These are phyloP conservation scores for Coffea eugenioides DNA, from an alignment of 257 asterid genomes.

Conservation along the genomic window DNA sequence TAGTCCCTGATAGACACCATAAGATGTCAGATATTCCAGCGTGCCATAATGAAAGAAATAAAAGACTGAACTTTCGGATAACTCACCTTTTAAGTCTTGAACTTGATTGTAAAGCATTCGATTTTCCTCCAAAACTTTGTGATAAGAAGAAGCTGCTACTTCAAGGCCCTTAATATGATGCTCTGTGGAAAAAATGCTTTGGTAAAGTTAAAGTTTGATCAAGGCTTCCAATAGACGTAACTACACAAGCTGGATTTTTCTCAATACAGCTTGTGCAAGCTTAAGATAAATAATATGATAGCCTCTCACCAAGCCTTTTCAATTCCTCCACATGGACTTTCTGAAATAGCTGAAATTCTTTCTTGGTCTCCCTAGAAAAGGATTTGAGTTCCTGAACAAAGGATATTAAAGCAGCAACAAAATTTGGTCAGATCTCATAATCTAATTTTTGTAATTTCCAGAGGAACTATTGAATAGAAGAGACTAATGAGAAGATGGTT, in stretches of 20 bases:
- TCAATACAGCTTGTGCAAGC: not conserved
- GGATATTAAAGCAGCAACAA: conserved; percentile 1
- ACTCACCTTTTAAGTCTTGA: conserved; percentile 83
- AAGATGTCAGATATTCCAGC: conserved; percentile 1
- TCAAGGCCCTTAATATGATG: conserved; percentile 70
- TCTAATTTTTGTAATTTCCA: not conserved
- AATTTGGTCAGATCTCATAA: not conserved
- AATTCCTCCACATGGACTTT: conserved; percentile 65
- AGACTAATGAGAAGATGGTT: not conserved
- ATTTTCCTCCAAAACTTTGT: conserved; percentile 81
- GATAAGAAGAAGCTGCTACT: conserved; percentile 69
- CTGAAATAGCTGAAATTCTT: conserved; percentile 52
- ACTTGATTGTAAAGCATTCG: conserved; percentile 86
- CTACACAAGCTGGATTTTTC: not conserved
- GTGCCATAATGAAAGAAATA: not conserved
- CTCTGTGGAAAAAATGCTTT: conserved; percentile 33
- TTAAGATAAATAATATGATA: not conserved
- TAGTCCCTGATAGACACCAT: conserved; percentile 51
- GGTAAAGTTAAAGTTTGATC: not conserved
- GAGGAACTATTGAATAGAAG: not conserved
- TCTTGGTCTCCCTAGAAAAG: conserved; percentile 50
- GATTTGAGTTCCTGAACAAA: conserved; percentile 61
- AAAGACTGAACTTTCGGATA: conserved; percentile 7
- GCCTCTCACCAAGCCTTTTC: conserved; percentile 60
- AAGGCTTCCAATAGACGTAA: not conserved